Base-by-base conservation (phyloP, 176 grass and related monocot genomes). In the Cenchrus purpureus region DNA sequence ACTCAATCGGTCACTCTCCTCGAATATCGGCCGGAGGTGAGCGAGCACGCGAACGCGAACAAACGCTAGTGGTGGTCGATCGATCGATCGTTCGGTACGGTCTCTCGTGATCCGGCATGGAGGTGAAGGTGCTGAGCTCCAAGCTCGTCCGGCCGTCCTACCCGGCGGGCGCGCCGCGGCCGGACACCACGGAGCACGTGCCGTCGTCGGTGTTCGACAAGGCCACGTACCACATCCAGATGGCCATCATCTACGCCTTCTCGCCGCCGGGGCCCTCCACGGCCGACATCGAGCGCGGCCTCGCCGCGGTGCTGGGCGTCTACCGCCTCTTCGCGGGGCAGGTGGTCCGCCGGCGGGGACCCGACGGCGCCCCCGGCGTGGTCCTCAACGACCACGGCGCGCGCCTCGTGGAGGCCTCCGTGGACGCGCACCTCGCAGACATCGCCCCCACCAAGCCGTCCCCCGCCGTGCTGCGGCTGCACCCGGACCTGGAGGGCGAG, bases 201-300 rank as follows among this genome's bases (percentile, higher is more conserved):
- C 84, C 84, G 6, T 77, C 92, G 7, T 89, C 79, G 48, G 80
- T 91, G 12, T 97, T 97, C 88, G 94, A 97, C 61, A 86, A 71
- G 76, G 44, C 56, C 22, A 88, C 84, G 42, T 82, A 82, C 52
- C 59, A 88, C 79, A 71, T 80, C 10, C 89, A 97, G 79, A 78
- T 94, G 75, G 89, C 91, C 59, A 57, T 80, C 80, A 88, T 97
- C 82, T 97, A 84, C 81, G 89, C 87, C 9, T 97, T 92, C 89
- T 37, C 60, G 1, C 79, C 89, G 19, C 94, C 94, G 45, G 84
- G 68, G 0, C 91, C 91, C 8, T 60, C 91, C 68, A 62, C 86
- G 1, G 55, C 65, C 31, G 73, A 67, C 61, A 78, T 96, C 63
- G 83, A 89, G 86, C 66, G 73, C 9, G 72, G 86, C 11, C 86